Conservation (phyloP, 2,329 filamentous ascomycete species). For the Neofusicoccum parvum region DNA sequence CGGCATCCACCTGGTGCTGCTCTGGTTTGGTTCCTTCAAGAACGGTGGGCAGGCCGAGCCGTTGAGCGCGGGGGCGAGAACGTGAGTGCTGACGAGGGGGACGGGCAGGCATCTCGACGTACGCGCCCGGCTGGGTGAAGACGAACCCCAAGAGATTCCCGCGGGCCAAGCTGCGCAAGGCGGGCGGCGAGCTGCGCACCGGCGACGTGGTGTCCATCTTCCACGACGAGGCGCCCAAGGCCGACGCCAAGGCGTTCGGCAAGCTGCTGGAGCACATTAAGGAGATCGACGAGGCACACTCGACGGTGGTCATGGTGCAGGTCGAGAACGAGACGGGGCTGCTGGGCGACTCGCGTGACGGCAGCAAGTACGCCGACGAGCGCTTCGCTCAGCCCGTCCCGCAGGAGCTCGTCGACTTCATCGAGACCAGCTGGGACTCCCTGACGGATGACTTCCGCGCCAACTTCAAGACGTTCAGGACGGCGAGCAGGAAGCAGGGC, state of each 20-base stretch:
- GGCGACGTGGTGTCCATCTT: slow-evolving; percentile 43
- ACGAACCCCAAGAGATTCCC: slow-evolving; percentile 35
- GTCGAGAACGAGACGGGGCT: slow-evolving; percentile 60
- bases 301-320: slow-evolving; percentile 59
- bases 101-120: slow-evolving; percentile 38
- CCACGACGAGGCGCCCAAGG: slow-evolving; percentile 36
- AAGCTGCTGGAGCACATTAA: slow-evolving; percentile 44
- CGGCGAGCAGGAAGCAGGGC: slow-evolving; percentile 23
- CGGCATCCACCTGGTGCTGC: slow-evolving; percentile 43
- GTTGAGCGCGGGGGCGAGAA: slow-evolving; percentile 18
- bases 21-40: slow-evolving; percentile 55
- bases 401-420: slow-evolving; percentile 37
- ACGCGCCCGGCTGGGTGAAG: slow-evolving; percentile 45
- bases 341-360: slow-evolving; percentile 55
- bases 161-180: slow-evolving; percentile 32
- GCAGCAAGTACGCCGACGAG: slow-evolving; percentile 44
- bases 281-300: slow-evolving; percentile 48
- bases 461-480: slow-evolving; percentile 33
- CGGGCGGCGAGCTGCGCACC: slow-evolving; percentile 29
- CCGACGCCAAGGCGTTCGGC: slow-evolving; percentile 45
- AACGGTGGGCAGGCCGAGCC: slow-evolving; percentile 38
- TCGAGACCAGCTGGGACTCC: slow-evolving; percentile 22
- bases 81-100: background rate
- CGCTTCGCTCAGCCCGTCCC: slow-evolving; percentile 45
- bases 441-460: slow-evolving; percentile 30